Evolutionary conservation across 768 basidiomycete genomes (phyloP), one percentile per base, ranked within the genome.

Genomic region (Trametes meyenii): DNA sequence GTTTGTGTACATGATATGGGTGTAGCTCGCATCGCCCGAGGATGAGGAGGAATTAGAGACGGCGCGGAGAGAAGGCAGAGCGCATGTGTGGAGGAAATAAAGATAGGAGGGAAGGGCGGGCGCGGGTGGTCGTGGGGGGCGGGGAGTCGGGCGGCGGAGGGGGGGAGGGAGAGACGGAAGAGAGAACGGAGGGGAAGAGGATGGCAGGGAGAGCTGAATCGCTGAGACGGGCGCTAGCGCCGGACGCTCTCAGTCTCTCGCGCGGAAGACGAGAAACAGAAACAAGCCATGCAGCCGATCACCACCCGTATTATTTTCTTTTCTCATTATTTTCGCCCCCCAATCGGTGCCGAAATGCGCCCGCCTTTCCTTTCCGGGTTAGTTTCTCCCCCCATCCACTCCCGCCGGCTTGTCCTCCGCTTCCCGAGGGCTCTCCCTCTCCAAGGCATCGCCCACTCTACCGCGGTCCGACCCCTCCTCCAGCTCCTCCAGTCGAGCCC

Each of bases 1-100:
- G 75, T 72, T 70, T 77, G 78, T 71, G 73, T 77, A 84, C 85
- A 85, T 86, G 84, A 77, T 81, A 81, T 79, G 77, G 63, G 66
- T 69, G 54, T 67, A 62, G 73, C 76, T 80, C 70, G 83, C 83
- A 84, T 84, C 78, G 83, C 79, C 78, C 75, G 75, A 70, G 66
- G 71, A 70, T 69, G 69, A 60, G 73, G 69, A 60, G 73, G 71
- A 57, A 70, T 66, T 70, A 72, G 68, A 68, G 66, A 67, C 68
- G 69, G 65, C 67, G 63, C 61, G 51, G 67, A 65, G 58, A 57
- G 63, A 55, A 65, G 55, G 53, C 65, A 61, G 65, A 64, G 65
- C 58, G 66, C 62, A 67, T 69, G 57, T 54, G 58, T 40, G 59
- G 55, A 66, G 51, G 62, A 66, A 68, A 61, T 74, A 72, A 69